Percentiles rank a stretch among this genome's conserved stretches.
Evolutionary conservation across 2,329 filamentous ascomycete genomes (phyloP).

Genomic region (Chaetomiaceae sp.): DNA sequence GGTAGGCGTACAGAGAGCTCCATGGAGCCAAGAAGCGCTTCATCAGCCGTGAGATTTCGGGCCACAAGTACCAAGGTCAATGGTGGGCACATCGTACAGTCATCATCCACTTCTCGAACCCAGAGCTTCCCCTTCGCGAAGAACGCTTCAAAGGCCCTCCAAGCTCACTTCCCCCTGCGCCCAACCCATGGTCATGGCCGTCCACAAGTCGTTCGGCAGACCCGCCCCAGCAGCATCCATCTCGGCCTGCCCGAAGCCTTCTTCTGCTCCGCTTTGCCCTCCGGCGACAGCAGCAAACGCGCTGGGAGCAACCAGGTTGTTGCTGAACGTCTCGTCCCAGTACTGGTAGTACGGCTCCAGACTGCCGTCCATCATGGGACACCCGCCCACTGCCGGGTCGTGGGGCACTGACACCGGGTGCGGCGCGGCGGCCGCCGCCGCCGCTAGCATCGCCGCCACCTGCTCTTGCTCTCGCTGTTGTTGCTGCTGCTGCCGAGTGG

Average conservation of each 20-base stretch:
- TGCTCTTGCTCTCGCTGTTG: background rate
- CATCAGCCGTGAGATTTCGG: no score
- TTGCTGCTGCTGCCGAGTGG: background rate
- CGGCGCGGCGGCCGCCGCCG: background rate
- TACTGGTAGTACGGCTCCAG: conserved; percentile 42
- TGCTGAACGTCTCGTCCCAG: conserved; percentile 40
- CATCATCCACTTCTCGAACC: no score
- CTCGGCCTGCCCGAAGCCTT: conserved; percentile 5
- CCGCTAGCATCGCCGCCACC: background rate
- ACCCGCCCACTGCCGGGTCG: conserved; percentile 31
- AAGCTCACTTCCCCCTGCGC: conserved; percentile 21
- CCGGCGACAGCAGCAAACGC: conserved; percentile 6
- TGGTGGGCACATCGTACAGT: no score
- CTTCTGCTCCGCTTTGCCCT: background rate
- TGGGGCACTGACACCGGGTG: background rate
- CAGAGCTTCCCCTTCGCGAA: no score
- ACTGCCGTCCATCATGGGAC: conserved; percentile 50
- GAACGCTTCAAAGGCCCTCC: background rate
- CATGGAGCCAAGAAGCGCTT: no score
- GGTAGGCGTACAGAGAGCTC: no score
- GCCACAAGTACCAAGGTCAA: no score
- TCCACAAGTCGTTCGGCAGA: conserved; percentile 43
- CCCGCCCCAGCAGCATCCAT: background rate
- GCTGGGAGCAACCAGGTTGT: conserved; percentile 4
- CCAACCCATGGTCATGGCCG: conserved; percentile 47